phyloP scores from a whole-genome alignment of 2,329 filamentous ascomycete species.

The Hypoxylon sp. region DNA sequence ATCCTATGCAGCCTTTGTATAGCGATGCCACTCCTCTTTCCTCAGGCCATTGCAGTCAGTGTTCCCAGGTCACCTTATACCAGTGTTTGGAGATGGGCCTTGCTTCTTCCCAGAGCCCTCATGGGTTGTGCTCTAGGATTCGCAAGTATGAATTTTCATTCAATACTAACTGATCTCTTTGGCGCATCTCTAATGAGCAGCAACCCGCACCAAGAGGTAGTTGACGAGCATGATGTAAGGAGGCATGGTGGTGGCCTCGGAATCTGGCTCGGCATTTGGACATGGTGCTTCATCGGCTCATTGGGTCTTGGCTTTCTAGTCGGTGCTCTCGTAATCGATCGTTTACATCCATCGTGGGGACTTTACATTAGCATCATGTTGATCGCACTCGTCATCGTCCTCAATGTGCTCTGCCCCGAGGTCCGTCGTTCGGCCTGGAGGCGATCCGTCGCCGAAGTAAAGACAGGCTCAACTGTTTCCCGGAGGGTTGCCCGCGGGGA shows the following conservation, averaged over 20 bases:
- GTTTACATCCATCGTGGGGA: conserved; percentile 72
- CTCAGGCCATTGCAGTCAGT: conserved; percentile 74
- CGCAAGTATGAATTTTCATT: conserved; percentile 79
- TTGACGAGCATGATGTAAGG: conserved; percentile 72
- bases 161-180: conserved; percentile 77
- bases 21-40: conserved; percentile 77
- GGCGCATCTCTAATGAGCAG: conserved; percentile 77
- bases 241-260: conserved; percentile 81
- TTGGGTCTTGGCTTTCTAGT: conserved; percentile 76
- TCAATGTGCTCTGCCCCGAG: conserved; percentile 78
- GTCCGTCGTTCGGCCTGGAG: conserved; percentile 74
- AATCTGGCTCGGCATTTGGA: conserved; percentile 81
- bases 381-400: conserved; percentile 68
- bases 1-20: conserved; percentile 73
- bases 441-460: conserved; percentile 72
- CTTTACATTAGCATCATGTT: conserved; percentile 78
- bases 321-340: conserved; percentile 74
- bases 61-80: conserved; percentile 64
- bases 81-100: conserved; percentile 63
- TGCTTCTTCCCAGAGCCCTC: conserved; percentile 70
- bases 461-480: conserved; percentile 60
- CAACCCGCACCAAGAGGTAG: conserved; percentile 76
- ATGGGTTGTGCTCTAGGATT: conserved; percentile 77
- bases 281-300: conserved; percentile 78
- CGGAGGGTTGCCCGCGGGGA: conserved; percentile 74